Base-by-base conservation (phyloP, 331 rosid species). In the Erythrophleum ivorense region DNA sequence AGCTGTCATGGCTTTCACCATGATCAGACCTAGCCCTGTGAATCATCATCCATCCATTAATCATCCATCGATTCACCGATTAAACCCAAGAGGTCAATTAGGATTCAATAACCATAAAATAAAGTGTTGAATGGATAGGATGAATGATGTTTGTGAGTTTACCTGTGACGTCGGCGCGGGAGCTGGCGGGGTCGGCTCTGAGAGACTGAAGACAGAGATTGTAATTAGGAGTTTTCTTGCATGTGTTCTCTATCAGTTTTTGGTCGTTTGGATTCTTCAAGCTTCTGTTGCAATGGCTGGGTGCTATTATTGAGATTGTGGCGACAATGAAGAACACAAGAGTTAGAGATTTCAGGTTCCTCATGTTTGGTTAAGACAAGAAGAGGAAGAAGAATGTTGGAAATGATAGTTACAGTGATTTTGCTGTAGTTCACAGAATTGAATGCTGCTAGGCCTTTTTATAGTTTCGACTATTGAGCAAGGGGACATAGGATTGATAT, bases 1-100 rank as follows among this genome's bases (percentile, higher is more conserved):
- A 49, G 82, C 64, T 52, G 71, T 66, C 29, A 89, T 80, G 21
- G 53, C 85, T 11, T 82, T 81, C 2, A 88, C 91, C 93, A 87
- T 86, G 10, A 89, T 83, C 67, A 71, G 58, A 40, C 80, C 82
- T 45, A 87, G 71, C 19, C 79, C 87, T 46, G 8, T 14, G 18
- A 5, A 24, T 5, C 12, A 60, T 24, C 24, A 2, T 24, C 29
- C 29, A 24, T 24, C 13, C 1, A 59, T 19, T 13, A 59, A 19
- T 59, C 9, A 6, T 19, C 3, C 5, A 19, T 54, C 18, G 59
- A 19, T 1, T 19, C 12, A 8, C 29, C 4, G 31, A 55, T n/a
- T 19, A 31, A 24, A 24, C 29, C 29, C 29, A 24, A 24, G 29
- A 24, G 29, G 29, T 24, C 29, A 24, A 24, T 24, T 24, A 24